Base-by-base conservation (phyloP, 306 rosid species). In the Hippophae gyantsensis region DNA sequence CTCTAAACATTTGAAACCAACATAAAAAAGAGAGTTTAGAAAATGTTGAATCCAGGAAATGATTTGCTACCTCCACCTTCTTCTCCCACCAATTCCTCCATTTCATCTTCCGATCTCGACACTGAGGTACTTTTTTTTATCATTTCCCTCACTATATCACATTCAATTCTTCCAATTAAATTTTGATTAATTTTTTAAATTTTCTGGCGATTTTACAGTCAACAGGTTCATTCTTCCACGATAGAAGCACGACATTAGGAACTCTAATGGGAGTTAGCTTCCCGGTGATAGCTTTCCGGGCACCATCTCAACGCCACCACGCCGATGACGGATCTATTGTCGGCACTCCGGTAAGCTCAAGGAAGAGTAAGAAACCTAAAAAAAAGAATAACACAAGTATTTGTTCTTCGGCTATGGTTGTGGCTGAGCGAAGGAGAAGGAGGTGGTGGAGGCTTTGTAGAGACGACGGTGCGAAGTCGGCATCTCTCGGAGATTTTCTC, bases 61-160 rank as follows among this genome's bases (percentile, higher is more conserved):
- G 88, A 85, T 47, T 70, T 92, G 75, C 76, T 87, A 40, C 96
- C 96, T 13, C 83, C 89, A 13, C 96, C 93, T 38, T 80, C 90
- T 3, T 92, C 99, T 38, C 99, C 99, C 10, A 74, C 95, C 47
- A 84, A 80, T 58, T 92, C 99, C 40, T 92, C 96, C 68, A 65
- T 92, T 57, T 88, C 96, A 57, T 92, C 99, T 62, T 92, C 99
- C 82, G 96, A 92, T 88, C 90, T 92, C 71, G 99, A 88, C 82
- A 92, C 99, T 6, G 84, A 82, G 88, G 88, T 78, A 32, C 6
- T 10, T 66, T 42, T 58, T 48, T 1, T 41, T 12, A 5, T 50
- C 48, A 14, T 7, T n/a, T 13, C 0, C 23, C 26, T 7, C 51
- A 7, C 13, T 54, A 23, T 54, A 23, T 10, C 1, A 26, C 6